Base-by-base conservation (phyloP, 2,329 filamentous ascomycete genomes). In the Neophaeococcomyces aloes region DNA sequence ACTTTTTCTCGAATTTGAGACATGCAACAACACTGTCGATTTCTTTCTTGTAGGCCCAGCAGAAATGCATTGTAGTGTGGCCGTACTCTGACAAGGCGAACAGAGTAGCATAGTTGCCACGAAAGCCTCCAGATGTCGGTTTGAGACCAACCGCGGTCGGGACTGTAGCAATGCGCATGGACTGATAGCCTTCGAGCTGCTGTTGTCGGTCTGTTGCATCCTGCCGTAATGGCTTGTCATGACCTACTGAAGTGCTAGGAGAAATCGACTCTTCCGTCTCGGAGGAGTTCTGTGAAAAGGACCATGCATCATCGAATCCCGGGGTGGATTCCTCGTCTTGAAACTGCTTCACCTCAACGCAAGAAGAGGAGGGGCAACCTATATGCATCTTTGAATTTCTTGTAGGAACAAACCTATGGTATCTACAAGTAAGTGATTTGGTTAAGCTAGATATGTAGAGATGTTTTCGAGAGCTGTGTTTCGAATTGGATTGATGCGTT, bases 101-200 rank as follows among this genome's bases (percentile, higher is more conserved):
- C 10, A 48, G 37, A 21, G 25, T 38, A 21, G 38, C 36, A n/a
- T 41, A 43, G 37, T 48, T 48, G 15, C 40, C 35, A 32, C 42
- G 29, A 21, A 44, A 48, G n/a, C 46, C 46, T 27, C 46, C 46
- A 41, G 46, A 48, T 11, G 46, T 42, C 14, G 41, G 37, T 21
- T 37, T 48, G 10, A 47, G 25, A 14, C 45, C 43, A n/a, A 38
- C 38, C 10, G 45, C 45, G 11, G 45, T 47, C 29, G 43, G 45
- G 11, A 47, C 30, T 14, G 44, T 18, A 19, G 42, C 41, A 4
- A 47, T 40, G 27, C 45, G 39, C 45, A 47, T 47, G 3, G n/a
- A 3, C 11, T 19, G 29, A 38, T 38, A 38, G 36, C 36, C 18
- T n/a, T 41, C 17, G 17, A 41, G 4, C 25, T 29, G 11, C 25